Evolutionary conservation across 1,139 yeast species (phyloP).

Genomic region (Lodderomyces oxycetoniae): DNA sequence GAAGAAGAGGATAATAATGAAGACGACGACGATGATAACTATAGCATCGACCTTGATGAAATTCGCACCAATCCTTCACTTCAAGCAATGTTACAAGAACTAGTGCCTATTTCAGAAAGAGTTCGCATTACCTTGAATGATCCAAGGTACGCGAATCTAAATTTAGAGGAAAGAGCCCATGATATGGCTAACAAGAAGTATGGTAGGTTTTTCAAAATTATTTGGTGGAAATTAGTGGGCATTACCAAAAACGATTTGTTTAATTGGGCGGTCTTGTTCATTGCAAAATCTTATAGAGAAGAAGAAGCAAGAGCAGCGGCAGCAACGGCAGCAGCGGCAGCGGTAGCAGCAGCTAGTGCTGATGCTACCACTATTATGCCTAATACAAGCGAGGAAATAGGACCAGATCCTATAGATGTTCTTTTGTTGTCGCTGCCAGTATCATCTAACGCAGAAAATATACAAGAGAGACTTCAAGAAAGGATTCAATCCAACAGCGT

Average conservation of each 20-base stretch:
- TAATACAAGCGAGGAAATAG: not conserved
- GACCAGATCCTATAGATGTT: not conserved
- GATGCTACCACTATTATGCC: not conserved
- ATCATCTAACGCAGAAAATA: not conserved
- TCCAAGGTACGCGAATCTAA: constrained; percentile 21
- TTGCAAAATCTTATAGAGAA: constrained; percentile 31
- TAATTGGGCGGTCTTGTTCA: constrained; percentile 47
- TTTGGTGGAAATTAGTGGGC: constrained; percentile 57
- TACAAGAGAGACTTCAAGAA: too few relatives aligned
- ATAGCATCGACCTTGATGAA: constrained; percentile 37
- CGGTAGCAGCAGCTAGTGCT: constrained; percentile 1
- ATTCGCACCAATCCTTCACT: constrained; percentile 39
- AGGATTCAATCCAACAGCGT: too few relatives aligned
- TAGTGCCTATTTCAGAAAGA: constrained; percentile 38
- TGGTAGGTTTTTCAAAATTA: constrained; percentile 28
- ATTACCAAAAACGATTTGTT: constrained; percentile 42
- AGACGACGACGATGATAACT: constrained; percentile 20
- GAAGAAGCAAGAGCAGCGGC: not conserved
- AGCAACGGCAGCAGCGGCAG: too few relatives aligned
- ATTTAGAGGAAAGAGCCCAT: constrained; percentile 44
- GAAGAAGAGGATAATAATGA: constrained; percentile 11
- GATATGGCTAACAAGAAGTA: constrained; percentile 33
- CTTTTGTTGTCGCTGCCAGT: too few relatives aligned
- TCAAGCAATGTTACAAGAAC: constrained; percentile 37
- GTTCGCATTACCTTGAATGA: constrained; percentile 33